A percentile compares a stretch with the other conserved stretches of the same genome.
Conservation (phyloP, 371 early-diverging fungal species). For the Mortierella polycephala region DNA sequence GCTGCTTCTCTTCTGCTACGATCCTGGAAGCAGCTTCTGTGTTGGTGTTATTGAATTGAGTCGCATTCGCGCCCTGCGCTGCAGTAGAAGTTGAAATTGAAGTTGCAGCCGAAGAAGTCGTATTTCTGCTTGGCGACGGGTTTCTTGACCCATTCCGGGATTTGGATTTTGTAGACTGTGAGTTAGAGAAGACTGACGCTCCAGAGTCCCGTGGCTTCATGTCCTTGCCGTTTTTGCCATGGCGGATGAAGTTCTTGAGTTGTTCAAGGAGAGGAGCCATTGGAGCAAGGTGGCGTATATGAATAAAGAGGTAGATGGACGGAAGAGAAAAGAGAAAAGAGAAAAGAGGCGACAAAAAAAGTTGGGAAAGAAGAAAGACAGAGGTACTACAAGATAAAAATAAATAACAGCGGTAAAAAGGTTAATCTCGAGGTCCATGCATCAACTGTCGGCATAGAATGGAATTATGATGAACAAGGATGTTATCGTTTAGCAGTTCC, state of each 20-base stretch:
- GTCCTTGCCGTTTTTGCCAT: constrained; percentile 54
- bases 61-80: too few species aligned
- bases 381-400: too few species aligned
- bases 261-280: constrained; percentile 59
- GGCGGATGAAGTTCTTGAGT: constrained; percentile 60
- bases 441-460: too few species aligned
- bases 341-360: too few species aligned
- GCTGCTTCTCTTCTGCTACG: constrained; percentile 43
- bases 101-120: constrained; percentile 12
- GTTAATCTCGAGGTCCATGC: too few species aligned
- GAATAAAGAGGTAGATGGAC: background rate
- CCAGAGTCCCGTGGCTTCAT: constrained; percentile 51
- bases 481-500: too few species aligned
- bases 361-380: too few species aligned
- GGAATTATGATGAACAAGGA: too few species aligned
- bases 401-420: too few species aligned
- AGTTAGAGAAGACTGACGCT: constrained; percentile 16
- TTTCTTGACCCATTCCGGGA: constrained; percentile 31
- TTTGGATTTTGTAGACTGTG: constrained; percentile 29
- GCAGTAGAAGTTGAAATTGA: constrained; percentile 10
- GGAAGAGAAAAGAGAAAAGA: background rate
- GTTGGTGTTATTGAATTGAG: constrained; percentile 37
- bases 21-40: constrained; percentile 48
- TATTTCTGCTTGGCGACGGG: constrained; percentile 32
- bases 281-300: background rate